Base-by-base conservation (phyloP, 768 basidiomycete genomes). In the Pleurotus cornucopiae region DNA sequence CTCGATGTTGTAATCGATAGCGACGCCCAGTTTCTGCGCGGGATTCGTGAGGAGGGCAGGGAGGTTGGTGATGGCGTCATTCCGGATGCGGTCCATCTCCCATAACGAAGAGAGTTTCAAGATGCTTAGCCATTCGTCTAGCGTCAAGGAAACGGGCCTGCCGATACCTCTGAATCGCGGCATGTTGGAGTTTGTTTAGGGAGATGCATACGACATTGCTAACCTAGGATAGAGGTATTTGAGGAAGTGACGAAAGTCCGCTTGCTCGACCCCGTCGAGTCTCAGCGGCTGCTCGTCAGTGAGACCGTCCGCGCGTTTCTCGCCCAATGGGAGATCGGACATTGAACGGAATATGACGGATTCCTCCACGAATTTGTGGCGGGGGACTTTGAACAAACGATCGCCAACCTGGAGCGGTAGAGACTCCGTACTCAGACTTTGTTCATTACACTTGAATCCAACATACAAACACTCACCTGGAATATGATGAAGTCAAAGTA, bases 41-140 rank as follows among this genome's bases (percentile, higher is more conserved):
- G 53, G 20, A 20, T 58, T 52, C 12, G 48, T 37, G 5, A 26
- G 6, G 39, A 58, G 45, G 6, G n/a, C 16, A 2, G 53, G 39
- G 14, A 59, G 39, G 12, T 37, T 30, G 20, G 23, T 7, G 12
- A 67, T 62, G 3, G 59, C 51, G 7, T 66, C 62, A 20, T 58
- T 54, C 1, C 62, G 60, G 7, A 72, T 56, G 4, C 55, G 30
- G 12, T 53, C 55, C 16, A 56, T 49, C n/a, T 56, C 47, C 57
- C 57, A 58, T 41, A 55, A 5, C n/a, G 57, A 41, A 6, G 57
- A 16, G 21, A 58, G 49, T 46, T 46, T 58, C 25, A 58, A 46
- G 37, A 58, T 54, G 14, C 54, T 40, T 21, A 34, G 34, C 57
- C 57, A 58, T 37, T 55, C 25, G 20, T 30, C 26, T 25, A 48